Base-by-base conservation (phyloP, 352 stramenopile genomes). In the Pythium graminicola region DNA sequence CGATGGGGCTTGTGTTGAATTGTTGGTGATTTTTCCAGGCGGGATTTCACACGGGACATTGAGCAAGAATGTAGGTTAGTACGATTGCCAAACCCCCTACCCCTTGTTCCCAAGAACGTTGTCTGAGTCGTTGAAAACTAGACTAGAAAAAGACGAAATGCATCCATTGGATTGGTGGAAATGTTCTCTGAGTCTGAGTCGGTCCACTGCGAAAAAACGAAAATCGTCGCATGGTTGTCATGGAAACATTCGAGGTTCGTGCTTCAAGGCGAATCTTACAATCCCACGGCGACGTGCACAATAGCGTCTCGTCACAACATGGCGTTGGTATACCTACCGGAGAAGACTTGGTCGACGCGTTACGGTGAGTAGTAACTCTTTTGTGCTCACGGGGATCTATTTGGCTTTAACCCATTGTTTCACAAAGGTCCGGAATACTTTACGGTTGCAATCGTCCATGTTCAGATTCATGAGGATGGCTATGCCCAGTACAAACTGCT, bases 371-470 rank as follows among this genome's bases (percentile, higher is more conserved):
- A 41, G 5, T 2, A 22, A n/a, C 31, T 23, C 14, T 26, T 1
- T n/a, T n/a, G n/a, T n/a, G n/a, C n/a, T n/a, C n/a, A n/a, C n/a
- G n/a, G n/a, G n/a, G n/a, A n/a, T n/a, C n/a, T n/a, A n/a, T n/a
- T n/a, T n/a, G n/a, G n/a, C n/a, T n/a, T n/a, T n/a, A n/a, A n/a
- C n/a, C n/a, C n/a, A n/a, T n/a, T n/a, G n/a, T n/a, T n/a, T n/a
- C n/a, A n/a, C n/a, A n/a, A n/a, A 89, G 78, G 78, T 4, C 64
- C 72, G 0, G 76, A 89, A 56, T 89, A 87, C 63, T 89, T 87
- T 54, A 89, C 79, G 0, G 74, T 82, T 42, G 64, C 70, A 16
- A 77, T 86, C 35, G 69, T 84, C 47, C 66, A 67, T 24, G 67
- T 73, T 35, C 38, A 69, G 8, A 57, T 89, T 10, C 72, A 82